Evolutionary conservation across 2,329 filamentous ascomycete genomes (phyloP), one percentile per base, ranked within the genome.

Genomic region (Davidsoniella neocaledoniae): DNA sequence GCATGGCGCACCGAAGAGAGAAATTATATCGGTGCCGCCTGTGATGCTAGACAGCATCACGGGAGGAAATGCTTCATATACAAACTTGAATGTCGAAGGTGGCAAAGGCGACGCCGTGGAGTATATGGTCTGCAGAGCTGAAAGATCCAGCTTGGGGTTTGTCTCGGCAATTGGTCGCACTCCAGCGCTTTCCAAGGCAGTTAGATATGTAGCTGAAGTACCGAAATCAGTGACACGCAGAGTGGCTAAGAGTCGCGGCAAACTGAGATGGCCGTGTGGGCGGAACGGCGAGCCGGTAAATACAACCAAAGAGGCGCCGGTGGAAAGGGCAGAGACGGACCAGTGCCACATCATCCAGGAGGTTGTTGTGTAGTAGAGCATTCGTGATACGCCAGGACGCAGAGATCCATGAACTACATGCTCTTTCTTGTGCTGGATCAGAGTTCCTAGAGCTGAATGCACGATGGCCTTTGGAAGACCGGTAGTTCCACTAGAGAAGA

Each of bases 301-400:
- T 3, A 96, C 72, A 17, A 96, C 73, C 10, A 96, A 69, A 0
- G 86, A 90, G 9, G 84, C 76, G 48, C 90, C 90, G 26, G 78
- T 80, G 8, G 88, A 84, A 3, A 96, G 77, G 5, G 81, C 86
- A 1, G 86, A 90, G 17, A 95, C 76, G 39, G 88, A 80, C 88
- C 90, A 96, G 63, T 96, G 90, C 87, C 88, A 95, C 90, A 96
- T 96, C 88, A 98, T 96, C 91, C 88, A 95, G 0, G 86, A 93
- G 9, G 83, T 87, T 3, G 88, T 95, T 1, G 87, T 94, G 67
- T 88, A 95, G 68, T 95, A 95, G 63, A 95, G 84, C 60, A 95
- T 72, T 17, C 81, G 75, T 40, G 87, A 85, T 33, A 33, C 29
- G 2, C 71, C 68, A 0, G 81, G 73, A 7, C 73, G 71, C 55